Conservation (phyloP, 2,329 filamentous ascomycete species). For the Ophiocordyceps camponoti-floridani region DNA sequence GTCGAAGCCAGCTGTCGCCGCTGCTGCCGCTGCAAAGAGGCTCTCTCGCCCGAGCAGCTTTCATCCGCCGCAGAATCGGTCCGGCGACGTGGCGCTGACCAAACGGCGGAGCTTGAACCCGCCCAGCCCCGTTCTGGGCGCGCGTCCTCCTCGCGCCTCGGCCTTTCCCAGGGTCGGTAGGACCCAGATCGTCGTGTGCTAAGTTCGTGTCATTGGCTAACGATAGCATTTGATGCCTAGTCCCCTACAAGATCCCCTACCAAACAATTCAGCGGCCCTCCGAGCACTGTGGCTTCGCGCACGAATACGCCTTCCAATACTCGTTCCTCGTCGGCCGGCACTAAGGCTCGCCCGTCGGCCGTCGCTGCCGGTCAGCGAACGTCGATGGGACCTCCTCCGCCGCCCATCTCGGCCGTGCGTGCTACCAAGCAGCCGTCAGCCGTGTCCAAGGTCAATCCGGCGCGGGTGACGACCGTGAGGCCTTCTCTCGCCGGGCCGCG, state of each 20-base stretch:
- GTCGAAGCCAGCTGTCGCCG: slow-evolving; percentile 13
- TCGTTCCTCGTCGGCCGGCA: slow-evolving; percentile 22
- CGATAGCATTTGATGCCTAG: slow-evolving; percentile 18
- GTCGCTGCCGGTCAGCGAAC: slow-evolving; percentile 26
- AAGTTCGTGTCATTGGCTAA: not conserved
- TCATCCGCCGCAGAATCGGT: slow-evolving; percentile 18
- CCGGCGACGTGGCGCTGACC: slow-evolving; percentile 31
- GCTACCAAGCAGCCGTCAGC: slow-evolving; percentile 24
- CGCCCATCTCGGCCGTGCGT: slow-evolving; percentile 23
- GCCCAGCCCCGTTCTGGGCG: slow-evolving; percentile 53
- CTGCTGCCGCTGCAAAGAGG: not conserved
- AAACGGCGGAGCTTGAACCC: slow-evolving; percentile 55
- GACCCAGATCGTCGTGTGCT: not conserved
- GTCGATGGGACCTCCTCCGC: slow-evolving; percentile 46
- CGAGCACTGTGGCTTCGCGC: slow-evolving; percentile 40
- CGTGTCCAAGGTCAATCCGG: slow-evolving; percentile 17
- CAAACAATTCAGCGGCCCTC: slow-evolving; percentile 45
- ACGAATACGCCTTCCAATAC: slow-evolving; percentile 46
- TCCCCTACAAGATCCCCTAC: slow-evolving; percentile 67
- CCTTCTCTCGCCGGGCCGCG: slow-evolving; percentile 19
- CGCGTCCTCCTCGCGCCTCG: slow-evolving; percentile 34
- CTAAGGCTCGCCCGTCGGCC: slow-evolving; percentile 37
- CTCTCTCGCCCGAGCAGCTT: slow-evolving; percentile 30
- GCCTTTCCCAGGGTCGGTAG: slow-evolving; percentile 37
- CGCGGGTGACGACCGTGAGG: slow-evolving; percentile 23